These are phyloP conservation scores for Coniochaeta sp. DNA, from an alignment of 2,329 filamentous ascomycete genomes.

Conservation along the genomic window DNA sequence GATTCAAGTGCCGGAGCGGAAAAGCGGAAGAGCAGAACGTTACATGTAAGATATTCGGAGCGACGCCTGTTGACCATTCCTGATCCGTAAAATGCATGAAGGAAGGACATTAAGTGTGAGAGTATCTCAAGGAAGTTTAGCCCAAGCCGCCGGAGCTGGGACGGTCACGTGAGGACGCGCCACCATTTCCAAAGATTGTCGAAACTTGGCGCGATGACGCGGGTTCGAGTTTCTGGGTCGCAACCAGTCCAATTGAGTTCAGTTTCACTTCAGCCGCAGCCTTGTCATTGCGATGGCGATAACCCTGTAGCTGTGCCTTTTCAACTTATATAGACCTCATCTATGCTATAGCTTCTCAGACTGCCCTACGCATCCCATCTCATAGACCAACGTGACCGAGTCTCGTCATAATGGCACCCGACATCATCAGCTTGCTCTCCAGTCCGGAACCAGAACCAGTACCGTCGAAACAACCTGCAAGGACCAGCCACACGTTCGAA, in stretches of 20 bases:
- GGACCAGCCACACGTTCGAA: neutral
- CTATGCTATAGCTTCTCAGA: neutral
- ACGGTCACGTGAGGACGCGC: neutral
- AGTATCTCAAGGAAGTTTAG: too few species aligned
- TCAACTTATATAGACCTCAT: neutral
- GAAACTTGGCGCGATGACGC: neutral
- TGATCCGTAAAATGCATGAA: too few species aligned
- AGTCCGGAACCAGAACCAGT: conserved; percentile 12
- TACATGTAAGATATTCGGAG: neutral
- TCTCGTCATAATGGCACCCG: conserved; percentile 18
- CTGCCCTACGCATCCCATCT: neutral
- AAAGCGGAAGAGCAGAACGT: neutral
- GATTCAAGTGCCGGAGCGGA: neutral
- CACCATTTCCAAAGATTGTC: neutral
- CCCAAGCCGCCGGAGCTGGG: too few species aligned
- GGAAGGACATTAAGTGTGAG: too few species aligned
- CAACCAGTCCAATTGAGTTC: neutral
- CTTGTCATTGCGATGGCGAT: neutral
- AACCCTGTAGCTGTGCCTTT: neutral
- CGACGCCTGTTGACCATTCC: too few species aligned
- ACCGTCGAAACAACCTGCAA: neutral
- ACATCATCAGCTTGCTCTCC: conserved; percentile 27
- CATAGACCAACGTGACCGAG: neutral
- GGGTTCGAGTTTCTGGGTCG: neutral
- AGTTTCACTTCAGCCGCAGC: too few species aligned